Evolutionary conservation across 1,139 yeast genomes (phyloP).

Genomic region (Pneumocystis carinii): DNA sequence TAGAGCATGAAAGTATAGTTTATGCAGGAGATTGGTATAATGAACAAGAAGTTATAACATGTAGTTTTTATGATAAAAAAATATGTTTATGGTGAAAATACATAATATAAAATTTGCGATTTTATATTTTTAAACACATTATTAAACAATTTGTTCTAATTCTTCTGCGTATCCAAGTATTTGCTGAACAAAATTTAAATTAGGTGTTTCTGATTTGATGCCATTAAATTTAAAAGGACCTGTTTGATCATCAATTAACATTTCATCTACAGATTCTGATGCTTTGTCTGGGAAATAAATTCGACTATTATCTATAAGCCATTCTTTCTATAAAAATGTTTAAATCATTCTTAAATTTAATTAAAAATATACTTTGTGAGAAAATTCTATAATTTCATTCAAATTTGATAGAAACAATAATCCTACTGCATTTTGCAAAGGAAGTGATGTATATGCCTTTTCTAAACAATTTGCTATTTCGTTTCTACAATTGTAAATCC

Average conservation of each 20-base stretch:
- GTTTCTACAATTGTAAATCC: slow-evolving; percentile 21
- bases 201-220: not conserved
- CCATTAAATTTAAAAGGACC: not conserved
- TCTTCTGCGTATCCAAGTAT: slow-evolving; percentile 69
- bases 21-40: slow-evolving; percentile 9
- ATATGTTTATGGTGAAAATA: slow-evolving; percentile 7
- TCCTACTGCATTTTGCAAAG: slow-evolving; percentile 5
- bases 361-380: not conserved
- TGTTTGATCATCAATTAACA: not conserved
- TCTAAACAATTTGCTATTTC: slow-evolving; percentile 19
- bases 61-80: slow-evolving; percentile 9
- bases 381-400: slow-evolving; percentile 1
- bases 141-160: slow-evolving; percentile 66
- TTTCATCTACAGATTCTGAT: not conserved
- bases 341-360: not conserved
- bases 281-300: not conserved
- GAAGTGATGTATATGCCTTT: slow-evolving; percentile 20
- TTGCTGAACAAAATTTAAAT: slow-evolving; percentile 39
- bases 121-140: not conserved
- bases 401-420: not conserved
- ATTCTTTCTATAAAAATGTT: not conserved
- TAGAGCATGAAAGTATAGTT: slow-evolving; percentile 8
- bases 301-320: not conserved
- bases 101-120: not conserved
- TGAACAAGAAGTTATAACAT: slow-evolving; percentile 2